Evolutionary conservation across 257 asterid genomes (phyloP).

Genomic region (Plantago ovata): DNA sequence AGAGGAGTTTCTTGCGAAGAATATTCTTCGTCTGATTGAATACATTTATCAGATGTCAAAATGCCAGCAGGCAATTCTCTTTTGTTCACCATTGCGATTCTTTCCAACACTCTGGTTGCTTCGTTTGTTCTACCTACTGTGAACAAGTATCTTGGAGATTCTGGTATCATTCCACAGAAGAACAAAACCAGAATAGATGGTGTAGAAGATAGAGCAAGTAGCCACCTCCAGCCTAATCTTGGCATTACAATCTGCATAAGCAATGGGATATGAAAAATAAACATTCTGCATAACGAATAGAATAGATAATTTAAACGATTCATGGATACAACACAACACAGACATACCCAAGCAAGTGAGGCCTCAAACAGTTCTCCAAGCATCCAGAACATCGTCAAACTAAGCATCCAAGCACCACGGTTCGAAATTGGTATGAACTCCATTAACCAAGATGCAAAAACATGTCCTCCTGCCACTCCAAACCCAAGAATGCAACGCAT

Average conservation of each 20-base stretch:
- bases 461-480: conserved; percentile 47
- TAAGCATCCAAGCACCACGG: conserved; percentile 47
- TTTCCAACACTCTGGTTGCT: conserved; percentile 19
- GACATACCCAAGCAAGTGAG: conserved; percentile 39
- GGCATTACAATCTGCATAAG: conserved; percentile 30
- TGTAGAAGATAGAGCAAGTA: conserved; percentile 26
- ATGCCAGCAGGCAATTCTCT: conserved; percentile 21
- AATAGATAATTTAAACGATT: too few relatives aligned
- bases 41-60: conserved; percentile 10
- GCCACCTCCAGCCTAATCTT: conserved; percentile 35
- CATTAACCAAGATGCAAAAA: conserved; percentile 38
- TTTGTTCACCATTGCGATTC: conserved; percentile 18
- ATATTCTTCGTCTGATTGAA: conserved; percentile 17
- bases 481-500: conserved; percentile 40
- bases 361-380: conserved; percentile 41
- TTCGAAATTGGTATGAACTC: conserved; percentile 37
- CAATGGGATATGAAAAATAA: not conserved
- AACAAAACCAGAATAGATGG: conserved; percentile 24
- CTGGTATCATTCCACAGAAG: conserved; percentile 16
- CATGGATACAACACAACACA: not conserved
- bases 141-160: conserved; percentile 29
- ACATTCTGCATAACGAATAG: not conserved
- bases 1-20: conserved; percentile 9
- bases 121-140: conserved; percentile 21
- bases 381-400: conserved; percentile 31